Base-by-base conservation (phyloP, 208 protist species). In the Crithidia fasciculata region DNA sequence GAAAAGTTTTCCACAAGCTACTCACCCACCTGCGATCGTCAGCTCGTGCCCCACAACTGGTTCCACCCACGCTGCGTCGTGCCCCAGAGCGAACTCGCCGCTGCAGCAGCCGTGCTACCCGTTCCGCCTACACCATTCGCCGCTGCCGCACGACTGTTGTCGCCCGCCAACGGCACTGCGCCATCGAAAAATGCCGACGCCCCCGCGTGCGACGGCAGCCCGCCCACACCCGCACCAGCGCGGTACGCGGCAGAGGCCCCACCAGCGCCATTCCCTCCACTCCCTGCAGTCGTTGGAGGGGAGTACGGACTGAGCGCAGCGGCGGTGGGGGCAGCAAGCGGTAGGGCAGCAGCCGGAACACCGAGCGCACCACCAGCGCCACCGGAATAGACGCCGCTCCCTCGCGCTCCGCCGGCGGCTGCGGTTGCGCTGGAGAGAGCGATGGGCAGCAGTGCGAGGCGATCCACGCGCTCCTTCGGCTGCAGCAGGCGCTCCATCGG, bases 1-100 rank as follows among this genome's bases (percentile, higher is more conserved):
- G n/a, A n/a, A n/a, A n/a, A n/a, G n/a, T n/a, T n/a, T n/a, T n/a
- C n/a, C n/a, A n/a, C n/a, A n/a, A n/a, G n/a, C n/a, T n/a, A n/a
- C n/a, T n/a, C n/a, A n/a, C n/a, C n/a, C n/a, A n/a, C n/a, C n/a
- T n/a, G n/a, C n/a, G n/a, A n/a, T n/a, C n/a, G 8, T 68, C 36
- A 76, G 18, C 65, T 19, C n/a, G 65, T 69, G 19, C 76, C 76
- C 76, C 76, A 82, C 39, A 76, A 39, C 37, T 75, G 72, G 44
- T 18, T 76, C 76, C 76, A 82, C 0, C 76, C 71, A 16, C 76
- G 76, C 49, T 82, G 76, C 44, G 76, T 82, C 16, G 71, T 82
- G 18, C 65, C 76, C 76, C 76, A 82, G 15, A 82, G 58, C 19
- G 69, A 63, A 56, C 68, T 80, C 16, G 74, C 74, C 8, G 74